A percentile compares a stretch with the other conserved stretches of the same genome.
These are phyloP conservation scores for Leccinum ponderosum DNA, from an alignment of 1,284 basidiomycete species.

Conservation along the genomic window DNA sequence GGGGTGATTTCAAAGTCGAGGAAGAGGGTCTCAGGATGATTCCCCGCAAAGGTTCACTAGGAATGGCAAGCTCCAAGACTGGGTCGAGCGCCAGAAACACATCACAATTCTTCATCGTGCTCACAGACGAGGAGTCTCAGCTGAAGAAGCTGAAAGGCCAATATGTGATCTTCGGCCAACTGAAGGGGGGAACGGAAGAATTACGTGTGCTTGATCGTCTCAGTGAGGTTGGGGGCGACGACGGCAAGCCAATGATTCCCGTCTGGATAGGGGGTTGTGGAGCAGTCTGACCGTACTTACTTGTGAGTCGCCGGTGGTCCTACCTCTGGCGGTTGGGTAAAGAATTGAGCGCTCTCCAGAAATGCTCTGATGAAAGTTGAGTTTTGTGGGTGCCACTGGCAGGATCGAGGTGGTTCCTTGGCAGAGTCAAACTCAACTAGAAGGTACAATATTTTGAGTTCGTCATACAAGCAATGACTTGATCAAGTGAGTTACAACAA, in stretches of 20 bases:
- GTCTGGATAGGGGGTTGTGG: constrained; percentile 50
- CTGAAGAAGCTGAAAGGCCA: constrained; percentile 47
- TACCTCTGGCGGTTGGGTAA: too few species aligned
- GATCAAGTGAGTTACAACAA: too few species aligned
- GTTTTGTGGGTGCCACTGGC: too few species aligned
- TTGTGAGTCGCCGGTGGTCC: constrained; percentile 8
- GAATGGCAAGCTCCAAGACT: constrained; percentile 46
- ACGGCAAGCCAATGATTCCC: constrained; percentile 39
- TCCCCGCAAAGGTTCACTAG: constrained; percentile 43
- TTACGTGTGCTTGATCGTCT: constrained; percentile 40
- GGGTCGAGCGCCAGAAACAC: constrained; percentile 45
- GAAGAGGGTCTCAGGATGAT: constrained; percentile 43
- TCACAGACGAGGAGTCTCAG: constrained; percentile 41
- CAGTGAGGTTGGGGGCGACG: constrained; percentile 33
- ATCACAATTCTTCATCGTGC: constrained; percentile 52
- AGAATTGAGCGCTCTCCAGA: too few species aligned
- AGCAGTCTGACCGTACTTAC: constrained; percentile 3
- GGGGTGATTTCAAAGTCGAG: constrained; percentile 51
- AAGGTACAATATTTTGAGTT: too few species aligned
- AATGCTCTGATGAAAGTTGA: too few species aligned
- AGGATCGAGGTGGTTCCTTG: too few species aligned
- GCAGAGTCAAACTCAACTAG: too few species aligned
- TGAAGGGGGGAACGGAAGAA: constrained; percentile 36
- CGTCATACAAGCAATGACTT: neutral
- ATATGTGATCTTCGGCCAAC: constrained; percentile 47